These are phyloP conservation scores for Phlebiopsis gigantea DNA, from an alignment of 768 basidiomycete species.

Conservation along the genomic window DNA sequence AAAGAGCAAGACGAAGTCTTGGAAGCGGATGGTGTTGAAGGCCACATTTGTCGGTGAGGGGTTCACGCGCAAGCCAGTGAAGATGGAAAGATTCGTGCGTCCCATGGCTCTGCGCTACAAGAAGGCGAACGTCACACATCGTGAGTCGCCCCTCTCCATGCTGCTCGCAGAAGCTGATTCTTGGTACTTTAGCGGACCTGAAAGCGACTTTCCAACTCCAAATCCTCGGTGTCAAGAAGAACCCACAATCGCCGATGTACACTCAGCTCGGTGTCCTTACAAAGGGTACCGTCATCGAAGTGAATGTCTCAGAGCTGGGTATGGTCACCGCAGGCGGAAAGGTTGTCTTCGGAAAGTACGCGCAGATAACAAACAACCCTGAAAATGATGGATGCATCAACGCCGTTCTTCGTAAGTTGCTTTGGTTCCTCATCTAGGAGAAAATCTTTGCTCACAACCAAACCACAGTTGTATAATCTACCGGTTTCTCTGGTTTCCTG, in stretches of 20 bases:
- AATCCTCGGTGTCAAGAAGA: slow-evolving; percentile 98
- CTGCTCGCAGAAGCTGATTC: neutral
- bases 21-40: slow-evolving; percentile 99
- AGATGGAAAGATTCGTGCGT: slow-evolving; percentile 96
- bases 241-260: slow-evolving; percentile 98
- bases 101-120: slow-evolving; percentile 98
- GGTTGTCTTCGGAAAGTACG: slow-evolving; percentile 89
- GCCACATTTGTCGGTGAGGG: slow-evolving; percentile 98
- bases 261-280: slow-evolving; percentile 96
- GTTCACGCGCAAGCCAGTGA: slow-evolving; percentile 97
- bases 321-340: slow-evolving; percentile 98
- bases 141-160: slow-evolving; percentile 38
- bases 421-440: neutral
- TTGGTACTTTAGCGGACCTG: slow-evolving; percentile 64
- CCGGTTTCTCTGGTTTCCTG: neutral
- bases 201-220: slow-evolving; percentile 99
- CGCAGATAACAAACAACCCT: slow-evolving; percentile 90
- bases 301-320: slow-evolving; percentile 97
- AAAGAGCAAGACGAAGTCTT: slow-evolving; percentile 91
- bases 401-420: slow-evolving; percentile 81
- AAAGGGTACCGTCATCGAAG: slow-evolving; percentile 97
- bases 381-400: slow-evolving; percentile 98
- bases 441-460: neutral
- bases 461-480: slow-evolving; percentile 5
- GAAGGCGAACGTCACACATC: slow-evolving; percentile 98